Evolutionary conservation across 2,329 filamentous ascomycete species (phyloP), one percentile per base, ranked within the genome.

Genomic region (Aspergillus sp.): DNA sequence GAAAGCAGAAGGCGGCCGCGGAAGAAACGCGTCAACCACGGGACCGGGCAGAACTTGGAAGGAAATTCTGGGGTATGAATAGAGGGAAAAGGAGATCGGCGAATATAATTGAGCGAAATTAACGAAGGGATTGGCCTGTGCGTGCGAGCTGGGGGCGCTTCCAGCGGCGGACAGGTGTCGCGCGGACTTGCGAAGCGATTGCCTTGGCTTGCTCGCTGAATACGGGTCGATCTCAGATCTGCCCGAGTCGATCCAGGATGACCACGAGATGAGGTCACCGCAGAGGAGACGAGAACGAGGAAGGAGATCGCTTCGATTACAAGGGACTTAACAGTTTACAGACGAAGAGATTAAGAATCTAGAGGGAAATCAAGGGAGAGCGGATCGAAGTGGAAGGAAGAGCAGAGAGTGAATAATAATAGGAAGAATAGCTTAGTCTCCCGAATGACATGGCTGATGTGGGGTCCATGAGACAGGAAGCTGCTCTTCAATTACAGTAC

Each of bases 181-280:
- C 60, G 56, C 56, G 58, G 57, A 58, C 27, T 30, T 30, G 63
- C 61, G 40, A 42, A 42, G 11, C 22, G 64, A 63, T 60, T 63
- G 61, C 58, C 57, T 60, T 54, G 45, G 51, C 56, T 54, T 57
- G 60, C 59, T 59, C 62, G 47, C 39, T 30, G 30, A 50, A 33
- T 30, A 20, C 47, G 24, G 47, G 64, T 61, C 60, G 65, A 70
- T 71, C 67, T 61, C 51, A 62, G 67, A 70, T 72, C 69, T 63
- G 59, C 40, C 61, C 65, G 63, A 65, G 65, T 64, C 67, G 65
- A 70, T 67, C 68, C 61, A 61, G 59, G 13, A 46, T 54, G 55
- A 59, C 64, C 66, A 66, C 15, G 59, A 65, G 51, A 55, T 49
- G 44, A 45, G 49, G 48, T 44, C 54, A 61, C 45, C 27, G 34